These are phyloP conservation scores for Furcasterigmium sp. DNA, from an alignment of 2,329 filamentous ascomycete genomes.

Conservation along the genomic window DNA sequence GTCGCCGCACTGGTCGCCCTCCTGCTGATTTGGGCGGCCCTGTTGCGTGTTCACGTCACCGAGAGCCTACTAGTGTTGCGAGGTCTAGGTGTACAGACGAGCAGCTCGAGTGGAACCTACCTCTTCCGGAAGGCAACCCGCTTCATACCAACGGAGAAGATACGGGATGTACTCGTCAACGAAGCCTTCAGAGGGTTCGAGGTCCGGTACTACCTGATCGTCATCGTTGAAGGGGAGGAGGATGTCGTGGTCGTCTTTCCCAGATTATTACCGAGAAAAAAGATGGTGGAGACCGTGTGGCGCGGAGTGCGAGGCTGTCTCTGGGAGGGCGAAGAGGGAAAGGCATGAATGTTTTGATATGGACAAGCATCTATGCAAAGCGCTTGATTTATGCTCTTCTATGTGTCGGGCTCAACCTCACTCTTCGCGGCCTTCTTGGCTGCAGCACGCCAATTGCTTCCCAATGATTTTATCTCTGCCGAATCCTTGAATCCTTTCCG, in stretches of 20 bases:
- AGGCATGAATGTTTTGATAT: not conserved
- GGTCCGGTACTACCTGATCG: constrained; percentile 81
- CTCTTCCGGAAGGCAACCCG: constrained; percentile 44
- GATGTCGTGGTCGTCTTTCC: constrained; percentile 96
- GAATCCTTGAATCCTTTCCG: constrained; percentile 51
- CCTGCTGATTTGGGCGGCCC: constrained; percentile 35
- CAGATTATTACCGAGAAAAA: constrained; percentile 64
- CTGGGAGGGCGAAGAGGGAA: constrained; percentile 51
- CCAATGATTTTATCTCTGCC: constrained; percentile 36
- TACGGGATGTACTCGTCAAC: constrained; percentile 90
- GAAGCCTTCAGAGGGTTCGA: constrained; percentile 93
- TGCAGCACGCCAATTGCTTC: constrained; percentile 1
- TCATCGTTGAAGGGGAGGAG: constrained; percentile 84
- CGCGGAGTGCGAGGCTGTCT: constrained; percentile 77
- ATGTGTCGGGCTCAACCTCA: not conserved
- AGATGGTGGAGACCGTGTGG: constrained; percentile 85
- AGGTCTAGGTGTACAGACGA: constrained; percentile 86
- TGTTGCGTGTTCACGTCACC: constrained; percentile 49
- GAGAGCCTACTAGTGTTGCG: constrained; percentile 87
- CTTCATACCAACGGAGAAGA: constrained; percentile 83
- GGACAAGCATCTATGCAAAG: no score
- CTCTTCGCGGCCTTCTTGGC: not conserved
- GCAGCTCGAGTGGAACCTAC: constrained; percentile 63
- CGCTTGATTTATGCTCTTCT: no score
- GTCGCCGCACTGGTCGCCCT: constrained; percentile 31